Base-by-base conservation (phyloP, 2,329 filamentous ascomycete genomes). In the Exophiala alcalophila region DNA sequence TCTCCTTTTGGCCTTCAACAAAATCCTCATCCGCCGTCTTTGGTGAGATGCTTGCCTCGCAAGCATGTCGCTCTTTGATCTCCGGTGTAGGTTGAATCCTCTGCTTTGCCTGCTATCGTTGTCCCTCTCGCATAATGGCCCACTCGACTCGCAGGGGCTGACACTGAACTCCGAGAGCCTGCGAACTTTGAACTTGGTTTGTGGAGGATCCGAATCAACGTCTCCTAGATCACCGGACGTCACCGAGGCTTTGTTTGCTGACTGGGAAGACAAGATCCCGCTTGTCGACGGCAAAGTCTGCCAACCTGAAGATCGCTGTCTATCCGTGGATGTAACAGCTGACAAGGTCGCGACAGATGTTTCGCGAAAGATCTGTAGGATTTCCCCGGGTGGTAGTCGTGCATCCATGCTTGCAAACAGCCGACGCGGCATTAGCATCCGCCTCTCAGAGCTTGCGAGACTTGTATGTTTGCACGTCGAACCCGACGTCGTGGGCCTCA, bases 381-480 rank as follows among this genome's bases (percentile, higher is more conserved):
- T 29, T 11, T 28, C 26, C 11, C 30, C 26, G 1, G 40, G 46
- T 8, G 33, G 26, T 12, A 52, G 6, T 31, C 47, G 47, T n/a
- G 31, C 32, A 40, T 56, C 49, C 44, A 53, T 54, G 20, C 51
- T 54, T 8, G 47, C 52, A 39, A 56, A 56, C 3, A 56, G 43
- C 8, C 54, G 49, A 12, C 49, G 47, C 20, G 54, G 54, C 30
- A 49, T 38, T 11, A 56, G 46, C 25, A 24, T 35, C 15, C 41
- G 41, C 33, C 50, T 36, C 19, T 50, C 52, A 3, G 45, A 46
- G 24, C 43, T 52, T 11, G 40, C 40, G 16, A 56, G 43, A 24
- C 54, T 56, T 4, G 54, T 47, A 37, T 44, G 51, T 16, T 40
- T 44, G 25, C 41, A 43, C 5, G 38, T 40, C 11, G 47, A 49